These are phyloP conservation scores for Rhododendron williamsianum DNA, from an alignment of 148 eudicot species.

Conservation along the genomic window DNA sequence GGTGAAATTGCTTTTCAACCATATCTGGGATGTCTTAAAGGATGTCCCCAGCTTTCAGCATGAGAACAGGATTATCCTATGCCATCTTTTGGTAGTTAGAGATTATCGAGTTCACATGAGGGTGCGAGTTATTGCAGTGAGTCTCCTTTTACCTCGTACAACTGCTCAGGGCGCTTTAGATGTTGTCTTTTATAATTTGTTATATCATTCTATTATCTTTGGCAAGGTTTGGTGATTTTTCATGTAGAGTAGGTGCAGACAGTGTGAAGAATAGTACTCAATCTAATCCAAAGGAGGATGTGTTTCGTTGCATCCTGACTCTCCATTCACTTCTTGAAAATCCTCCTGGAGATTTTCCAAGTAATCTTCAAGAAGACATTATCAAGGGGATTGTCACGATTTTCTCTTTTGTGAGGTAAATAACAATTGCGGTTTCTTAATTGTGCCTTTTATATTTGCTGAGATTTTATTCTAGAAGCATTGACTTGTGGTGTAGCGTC, in stretches of 20 bases:
- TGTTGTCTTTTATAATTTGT: neutral
- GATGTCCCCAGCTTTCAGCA: neutral
- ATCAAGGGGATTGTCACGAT: constrained; percentile 53
- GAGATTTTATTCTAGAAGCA: constrained; percentile 4
- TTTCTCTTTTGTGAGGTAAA: constrained; percentile 58
- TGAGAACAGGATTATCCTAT: constrained; percentile 43
- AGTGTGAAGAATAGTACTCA: constrained; percentile 34
- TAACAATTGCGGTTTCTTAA: neutral
- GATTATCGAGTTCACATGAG: constrained; percentile 75
- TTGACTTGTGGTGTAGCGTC: neutral
- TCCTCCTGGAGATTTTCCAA: constrained; percentile 92
- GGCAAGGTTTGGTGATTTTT: constrained; percentile 61
- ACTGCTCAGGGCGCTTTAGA: neutral
- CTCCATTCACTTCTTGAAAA: constrained; percentile 83
- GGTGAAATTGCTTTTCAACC: constrained; percentile 67
- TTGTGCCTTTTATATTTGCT: constrained; percentile 1
- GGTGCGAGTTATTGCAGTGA: constrained; percentile 74
- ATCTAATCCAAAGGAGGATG: constrained; percentile 60
- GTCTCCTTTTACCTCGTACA: constrained; percentile 17
- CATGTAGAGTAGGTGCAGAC: constrained; percentile 64
- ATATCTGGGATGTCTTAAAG: constrained; percentile 68
- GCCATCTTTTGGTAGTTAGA: constrained; percentile 57
- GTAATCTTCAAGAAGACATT: constrained; percentile 58
- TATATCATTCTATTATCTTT: constrained; percentile 10
- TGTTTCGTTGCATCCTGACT: constrained; percentile 56